phyloP scores from a whole-genome alignment of 176 grass and related monocot species.

The Ensete ventricosum region DNA sequence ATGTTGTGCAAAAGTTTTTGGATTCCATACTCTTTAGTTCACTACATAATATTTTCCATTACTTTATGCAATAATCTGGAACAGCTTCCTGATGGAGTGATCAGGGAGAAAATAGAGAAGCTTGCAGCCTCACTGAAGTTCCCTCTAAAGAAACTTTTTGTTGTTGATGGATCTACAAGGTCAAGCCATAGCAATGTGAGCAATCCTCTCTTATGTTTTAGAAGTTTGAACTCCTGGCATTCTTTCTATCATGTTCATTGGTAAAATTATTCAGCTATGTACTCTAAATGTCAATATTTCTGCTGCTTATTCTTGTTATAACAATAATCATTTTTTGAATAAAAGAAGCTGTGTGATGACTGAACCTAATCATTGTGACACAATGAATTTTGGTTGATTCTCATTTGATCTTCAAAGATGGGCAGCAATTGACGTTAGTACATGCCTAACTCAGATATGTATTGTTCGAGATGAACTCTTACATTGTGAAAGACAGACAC shows the following conservation, averaged over 20 bases:
- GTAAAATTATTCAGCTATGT: neutral
- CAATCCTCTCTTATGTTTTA: slow-evolving; percentile 11
- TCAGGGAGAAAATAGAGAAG: slow-evolving; percentile 90
- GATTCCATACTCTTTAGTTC: neutral
- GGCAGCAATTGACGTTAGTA: too few species aligned
- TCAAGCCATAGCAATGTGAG: slow-evolving; percentile 98
- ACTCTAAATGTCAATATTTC: neutral
- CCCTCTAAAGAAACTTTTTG: slow-evolving; percentile 93
- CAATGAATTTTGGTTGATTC: too few species aligned
- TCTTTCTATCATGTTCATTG: neutral
- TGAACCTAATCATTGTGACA: too few species aligned
- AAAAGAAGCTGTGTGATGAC: too few species aligned
- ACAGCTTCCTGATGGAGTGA: slow-evolving; percentile 88
- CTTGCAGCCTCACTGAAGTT: slow-evolving; percentile 89
- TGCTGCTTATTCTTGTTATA: neutral
- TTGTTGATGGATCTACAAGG: slow-evolving; percentile 93
- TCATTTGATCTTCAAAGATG: too few species aligned
- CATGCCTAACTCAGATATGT: too few species aligned
- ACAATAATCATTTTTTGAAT: too few species aligned
- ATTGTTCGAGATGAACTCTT: too few species aligned
- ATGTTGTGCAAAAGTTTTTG: neutral
- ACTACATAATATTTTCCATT: neutral
- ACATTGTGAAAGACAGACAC: too few species aligned
- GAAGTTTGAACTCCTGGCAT: neutral
- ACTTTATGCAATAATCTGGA: slow-evolving; percentile 11